phyloP scores from a whole-genome alignment of 306 rosid genomes.

The Prunus padus region DNA sequence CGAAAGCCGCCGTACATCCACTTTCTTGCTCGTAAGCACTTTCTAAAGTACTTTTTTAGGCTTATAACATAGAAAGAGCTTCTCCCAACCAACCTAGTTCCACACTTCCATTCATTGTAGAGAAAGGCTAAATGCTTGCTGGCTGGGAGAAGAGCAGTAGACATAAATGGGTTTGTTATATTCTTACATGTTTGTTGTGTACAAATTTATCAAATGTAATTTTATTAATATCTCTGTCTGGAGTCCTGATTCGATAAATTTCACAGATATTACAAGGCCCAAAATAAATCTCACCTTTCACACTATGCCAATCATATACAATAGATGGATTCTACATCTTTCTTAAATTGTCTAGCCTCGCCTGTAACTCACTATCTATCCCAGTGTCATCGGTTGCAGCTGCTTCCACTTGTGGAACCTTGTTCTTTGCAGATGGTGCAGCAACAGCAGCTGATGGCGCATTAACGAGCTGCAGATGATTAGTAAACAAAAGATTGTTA shows the following conservation, averaged over 20 bases:
- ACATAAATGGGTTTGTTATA: too few relatives aligned
- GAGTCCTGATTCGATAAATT: conserved; percentile 31
- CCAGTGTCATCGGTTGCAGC: conserved; percentile 66
- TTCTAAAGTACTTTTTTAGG: too few relatives aligned
- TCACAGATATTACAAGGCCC: conserved; percentile 25
- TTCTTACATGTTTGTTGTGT: not conserved
- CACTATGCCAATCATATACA: conserved; percentile 25
- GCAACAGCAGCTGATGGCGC: conserved; percentile 86
- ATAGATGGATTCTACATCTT: conserved; percentile 56
- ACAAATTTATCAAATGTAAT: conserved; percentile 3
- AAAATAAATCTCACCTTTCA: conserved; percentile 33
- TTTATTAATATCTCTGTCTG: conserved; percentile 24
- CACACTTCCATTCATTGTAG: too few relatives aligned
- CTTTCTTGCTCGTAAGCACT: too few relatives aligned
- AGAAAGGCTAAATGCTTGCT: too few relatives aligned
- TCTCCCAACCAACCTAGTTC: too few relatives aligned
- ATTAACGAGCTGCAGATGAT: conserved; percentile 67
- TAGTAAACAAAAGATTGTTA: conserved; percentile 24
- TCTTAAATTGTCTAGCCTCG: conserved; percentile 84
- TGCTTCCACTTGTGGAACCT: conserved; percentile 80
- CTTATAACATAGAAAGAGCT: too few relatives aligned
- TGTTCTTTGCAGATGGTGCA: conserved; percentile 66
- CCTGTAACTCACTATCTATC: conserved; percentile 89
- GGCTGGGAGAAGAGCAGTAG: too few relatives aligned
- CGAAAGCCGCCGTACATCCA: too few relatives aligned